A percentile compares a stretch with the other conserved stretches of the same genome.
phyloP scores from a whole-genome alignment of 305 asterid genomes.

The Fraxinus paxiana region DNA sequence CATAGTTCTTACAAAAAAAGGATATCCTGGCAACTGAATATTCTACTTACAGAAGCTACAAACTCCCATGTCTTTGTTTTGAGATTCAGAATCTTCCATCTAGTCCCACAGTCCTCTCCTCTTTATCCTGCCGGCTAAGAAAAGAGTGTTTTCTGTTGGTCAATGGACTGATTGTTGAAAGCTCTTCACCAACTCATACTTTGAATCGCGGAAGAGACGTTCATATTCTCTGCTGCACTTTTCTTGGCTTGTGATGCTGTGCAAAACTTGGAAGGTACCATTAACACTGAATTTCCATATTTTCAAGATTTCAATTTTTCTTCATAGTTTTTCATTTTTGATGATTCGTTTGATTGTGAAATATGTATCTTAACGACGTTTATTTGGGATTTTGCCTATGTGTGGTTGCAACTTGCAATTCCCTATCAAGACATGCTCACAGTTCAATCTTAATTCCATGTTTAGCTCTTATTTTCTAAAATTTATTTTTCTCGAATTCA shows the following conservation, averaged over 20 bases:
- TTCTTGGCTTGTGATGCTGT: slow-evolving; percentile 88
- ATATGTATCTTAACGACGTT: background rate
- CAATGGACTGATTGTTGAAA: slow-evolving; percentile 52
- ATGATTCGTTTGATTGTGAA: background rate
- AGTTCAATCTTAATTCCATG: background rate
- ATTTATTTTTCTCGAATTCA: background rate
- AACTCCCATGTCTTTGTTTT: background rate
- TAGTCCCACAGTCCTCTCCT: background rate
- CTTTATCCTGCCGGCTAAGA: background rate
- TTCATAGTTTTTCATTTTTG: background rate
- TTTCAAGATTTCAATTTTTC: background rate
- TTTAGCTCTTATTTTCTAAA: background rate
- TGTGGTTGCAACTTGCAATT: background rate
- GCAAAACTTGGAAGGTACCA: slow-evolving; percentile 89
- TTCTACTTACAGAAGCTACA: background rate
- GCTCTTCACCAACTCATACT: slow-evolving; percentile 24
- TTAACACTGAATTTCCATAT: slow-evolving; percentile 45
- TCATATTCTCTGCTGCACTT: slow-evolving; percentile 60
- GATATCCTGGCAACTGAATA: background rate
- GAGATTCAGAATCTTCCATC: background rate
- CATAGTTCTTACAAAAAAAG: background rate
- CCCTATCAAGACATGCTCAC: background rate
- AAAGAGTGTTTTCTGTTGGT: background rate
- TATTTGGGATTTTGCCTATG: background rate
- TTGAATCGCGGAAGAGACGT: slow-evolving; percentile 61